Evolutionary conservation across 1,139 yeast species (phyloP).

Genomic region (Candida albicans): DNA sequence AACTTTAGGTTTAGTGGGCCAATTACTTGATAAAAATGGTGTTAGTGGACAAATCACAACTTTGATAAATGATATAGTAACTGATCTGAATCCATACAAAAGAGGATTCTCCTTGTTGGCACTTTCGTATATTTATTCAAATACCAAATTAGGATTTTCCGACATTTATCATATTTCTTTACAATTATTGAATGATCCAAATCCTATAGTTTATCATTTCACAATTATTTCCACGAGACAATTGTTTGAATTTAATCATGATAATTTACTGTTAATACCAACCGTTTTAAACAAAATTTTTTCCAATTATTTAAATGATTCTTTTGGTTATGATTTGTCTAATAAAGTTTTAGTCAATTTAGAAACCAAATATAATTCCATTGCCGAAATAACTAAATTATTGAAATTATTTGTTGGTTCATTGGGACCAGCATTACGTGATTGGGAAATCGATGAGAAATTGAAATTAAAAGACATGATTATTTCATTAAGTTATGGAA

Average conservation of each 20-base stretch:
- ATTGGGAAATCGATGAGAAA: slow-evolving; percentile 22
- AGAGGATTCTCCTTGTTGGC: slow-evolving; percentile 67
- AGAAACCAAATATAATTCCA: slow-evolving; percentile 28
- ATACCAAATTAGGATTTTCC: slow-evolving; percentile 30
- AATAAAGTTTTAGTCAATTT: slow-evolving; percentile 30
- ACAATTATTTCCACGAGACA: slow-evolving; percentile 60
- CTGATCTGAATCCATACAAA: slow-evolving; percentile 50
- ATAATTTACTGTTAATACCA: slow-evolving; percentile 50
- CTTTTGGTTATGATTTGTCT: slow-evolving; percentile 46
- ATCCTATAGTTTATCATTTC: slow-evolving; percentile 78
- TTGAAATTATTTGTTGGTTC: slow-evolving; percentile 35
- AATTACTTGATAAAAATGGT: slow-evolving; percentile 36
- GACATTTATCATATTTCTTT: slow-evolving; percentile 57
- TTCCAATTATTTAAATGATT: slow-evolving; percentile 44
- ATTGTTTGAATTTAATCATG: slow-evolving; percentile 56
- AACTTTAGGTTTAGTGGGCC: slow-evolving; percentile 61
- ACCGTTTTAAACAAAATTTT: slow-evolving; percentile 46
- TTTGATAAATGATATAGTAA: slow-evolving; percentile 60
- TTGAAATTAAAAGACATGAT: slow-evolving; percentile 30
- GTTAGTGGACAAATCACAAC: slow-evolving; percentile 52
- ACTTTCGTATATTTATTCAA: slow-evolving; percentile 59
- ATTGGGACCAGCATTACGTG: slow-evolving; percentile 41
- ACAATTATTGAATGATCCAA: slow-evolving; percentile 74
- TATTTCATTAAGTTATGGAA: slow-evolving; percentile 31
- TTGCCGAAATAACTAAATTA: slow-evolving; percentile 25